Evolutionary conservation across 805 yeast species (phyloP), one percentile per base, ranked within the genome.

Genomic region (Candida glaebosa): DNA sequence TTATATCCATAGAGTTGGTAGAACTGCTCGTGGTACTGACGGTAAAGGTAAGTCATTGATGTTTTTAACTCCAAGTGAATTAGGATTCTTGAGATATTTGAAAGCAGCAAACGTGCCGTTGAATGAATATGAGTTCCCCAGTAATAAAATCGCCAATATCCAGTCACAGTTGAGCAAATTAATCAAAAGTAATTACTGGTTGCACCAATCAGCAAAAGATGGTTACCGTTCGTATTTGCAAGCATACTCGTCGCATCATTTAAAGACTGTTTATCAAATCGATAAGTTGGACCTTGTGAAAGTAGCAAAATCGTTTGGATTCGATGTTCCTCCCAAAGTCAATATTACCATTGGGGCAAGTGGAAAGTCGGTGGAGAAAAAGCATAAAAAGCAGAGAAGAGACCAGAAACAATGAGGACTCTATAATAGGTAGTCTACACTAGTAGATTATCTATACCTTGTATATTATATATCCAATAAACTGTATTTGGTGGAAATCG

Each of bases 1-100:
- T 68, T 93, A 93, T 64, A 93, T 93, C 53, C 99, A 93, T 71
- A 82, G 99, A 67, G 99, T 93, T 28, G 99, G 99, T 51, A 84
- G 99, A 75, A 93, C 99, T 19, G 99, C 99, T 28, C 84, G 99
- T 73, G 96, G 95, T 50, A 69, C 84, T 17, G 60, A 78, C 37
- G 98, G 96, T 43, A 83, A 82, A 60, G 99, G 99, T 56, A 87
- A 83, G 66, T 87, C 96, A 7, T 73, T 93, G 47, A 90, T 93
- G 98, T 93, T 93, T 65, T 75, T 93, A 61, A 83, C 91, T 6
- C 99, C 99, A 34, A 81, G 79, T 33, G 99, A 93, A 67, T 76
- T 93, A 38, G 99, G 99, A 2, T 93, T 93, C 71, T 69, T 93
- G 60, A 78, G 98, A 57, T 93, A 93, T 63, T 77, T 93, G 60